Base-by-base conservation (phyloP, 225 moss, liverwort and hornwort genomes). In the Rhytidiadelphus loreus region DNA sequence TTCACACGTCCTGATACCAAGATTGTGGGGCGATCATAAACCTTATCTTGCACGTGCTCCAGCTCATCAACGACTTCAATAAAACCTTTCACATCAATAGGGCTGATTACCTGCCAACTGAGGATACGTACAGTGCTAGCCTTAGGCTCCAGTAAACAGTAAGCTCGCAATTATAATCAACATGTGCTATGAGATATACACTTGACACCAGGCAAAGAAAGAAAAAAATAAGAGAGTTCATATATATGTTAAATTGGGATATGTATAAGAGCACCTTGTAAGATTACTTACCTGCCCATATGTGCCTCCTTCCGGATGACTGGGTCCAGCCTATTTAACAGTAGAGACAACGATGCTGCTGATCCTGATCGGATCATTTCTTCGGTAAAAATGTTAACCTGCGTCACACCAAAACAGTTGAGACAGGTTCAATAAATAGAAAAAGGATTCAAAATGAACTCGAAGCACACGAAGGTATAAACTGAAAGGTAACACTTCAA, bases 21-120 rank as follows among this genome's bases (percentile, higher is more conserved):
- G 87, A 98, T 94, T 83, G 98, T 97, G 70, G 97, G 96, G 33
- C 94, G 93, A 73, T 94, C 87, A 76, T 96, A 98, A 29, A 96
- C 94, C 86, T 95, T 95, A 30, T 98, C 98, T 93, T 97, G 95
- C 33, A 98, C 97, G 77, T 95, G 92, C 94, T 96, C 91, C 84
- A 98, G 88, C 76, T 96, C 96, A 85, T 97, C 96, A 23, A 97
- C 93, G 59, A 98, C 97, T 86, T 93, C 96, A 79, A 98, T 90
- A 56, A 95, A 93, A 65, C 98, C 98, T 83, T 93, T 92, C 81
- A 96, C 95, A 62, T 96, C 94, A 37, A 97, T 93, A 2, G 98
- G 97, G 91, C 98, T 98, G 85, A 97, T 98, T 57, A 98, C 95
- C 94, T 98, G 98, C 98, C 98, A 98, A 91, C 97, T 97, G 95